phyloP scores from a whole-genome alignment of 768 basidiomycete species.

The Leccinum olivaceopallidum region DNA sequence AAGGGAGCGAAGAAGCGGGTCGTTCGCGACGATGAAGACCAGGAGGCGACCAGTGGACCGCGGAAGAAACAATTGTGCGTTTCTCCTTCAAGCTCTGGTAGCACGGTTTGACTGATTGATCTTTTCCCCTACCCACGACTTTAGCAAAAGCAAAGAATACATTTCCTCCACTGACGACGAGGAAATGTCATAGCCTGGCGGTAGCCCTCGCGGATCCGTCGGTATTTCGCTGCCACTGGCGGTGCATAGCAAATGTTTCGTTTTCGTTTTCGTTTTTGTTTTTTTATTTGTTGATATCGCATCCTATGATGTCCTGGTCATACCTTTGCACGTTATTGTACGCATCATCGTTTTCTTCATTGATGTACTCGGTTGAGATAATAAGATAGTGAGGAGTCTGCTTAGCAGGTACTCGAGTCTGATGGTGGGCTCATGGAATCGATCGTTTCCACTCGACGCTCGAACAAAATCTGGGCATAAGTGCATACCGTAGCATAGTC shows the following conservation, averaged over 20 bases:
- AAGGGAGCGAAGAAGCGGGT: slow-evolving; percentile 69
- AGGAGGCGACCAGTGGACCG: slow-evolving; percentile 60
- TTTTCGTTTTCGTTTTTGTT: not conserved
- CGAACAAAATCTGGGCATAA: not conserved
- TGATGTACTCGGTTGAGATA: no score
- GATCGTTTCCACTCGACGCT: no score
- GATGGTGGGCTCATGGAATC: no score
- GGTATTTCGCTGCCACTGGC: not conserved
- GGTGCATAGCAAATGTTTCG: not conserved
- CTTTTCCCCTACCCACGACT: not conserved
- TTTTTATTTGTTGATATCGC: not conserved
- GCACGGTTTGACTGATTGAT: not conserved
- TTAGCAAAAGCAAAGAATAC: slow-evolving; percentile 86
- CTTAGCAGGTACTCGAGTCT: no score
- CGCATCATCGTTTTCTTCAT: not conserved
- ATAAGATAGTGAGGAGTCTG: no score
- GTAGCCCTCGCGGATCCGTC: not conserved
- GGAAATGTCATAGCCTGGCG: slow-evolving; percentile 39
- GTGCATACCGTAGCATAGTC: slow-evolving; percentile 26
- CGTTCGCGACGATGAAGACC: slow-evolving; percentile 78
- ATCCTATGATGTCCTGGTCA: not conserved
- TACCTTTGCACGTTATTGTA: not conserved
- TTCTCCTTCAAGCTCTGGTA: not conserved
- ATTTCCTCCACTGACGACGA: slow-evolving; percentile 89
- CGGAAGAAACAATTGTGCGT: slow-evolving; percentile 80